These are phyloP conservation scores for Aureobasidium uvarum DNA, from an alignment of 2,329 filamentous ascomycete genomes.

Conservation along the genomic window DNA sequence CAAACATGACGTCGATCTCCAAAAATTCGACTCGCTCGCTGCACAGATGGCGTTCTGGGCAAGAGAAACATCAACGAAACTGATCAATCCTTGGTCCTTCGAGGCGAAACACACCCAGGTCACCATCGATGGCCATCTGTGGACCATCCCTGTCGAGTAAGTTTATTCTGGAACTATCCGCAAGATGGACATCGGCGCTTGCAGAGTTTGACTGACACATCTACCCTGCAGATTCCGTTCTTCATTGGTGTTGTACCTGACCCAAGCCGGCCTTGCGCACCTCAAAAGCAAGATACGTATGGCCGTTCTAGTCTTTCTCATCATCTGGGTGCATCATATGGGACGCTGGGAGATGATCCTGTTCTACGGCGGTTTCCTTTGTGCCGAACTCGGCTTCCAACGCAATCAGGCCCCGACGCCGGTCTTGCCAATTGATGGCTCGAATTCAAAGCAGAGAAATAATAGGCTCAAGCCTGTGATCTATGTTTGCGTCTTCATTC, in stretches of 20 bases:
- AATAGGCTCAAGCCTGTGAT: background rate
- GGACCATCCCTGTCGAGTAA: constrained; percentile 51
- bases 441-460: background rate
- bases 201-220: constrained; percentile 44
- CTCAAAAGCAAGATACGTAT: constrained; percentile 38
- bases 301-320: constrained; percentile 44
- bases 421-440: background rate
- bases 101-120: background rate
- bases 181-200: constrained; percentile 44
- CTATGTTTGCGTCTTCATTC: background rate
- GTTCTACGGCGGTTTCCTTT: constrained; percentile 54
- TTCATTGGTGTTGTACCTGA: constrained; percentile 58
- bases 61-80: constrained; percentile 39
- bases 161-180: background rate
- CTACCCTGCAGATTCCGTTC: constrained; percentile 41
- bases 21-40: constrained; percentile 1
- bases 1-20: constrained; percentile 25
- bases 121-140: constrained; percentile 52
- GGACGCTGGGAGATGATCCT: constrained; percentile 57
- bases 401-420: background rate
- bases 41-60: constrained; percentile 35
- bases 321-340: constrained; percentile 45
- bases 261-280: constrained; percentile 45
- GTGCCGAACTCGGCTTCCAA: constrained; percentile 56
- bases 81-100: constrained; percentile 23